Evolutionary conservation across 106 monocot species (phyloP), one percentile per base, ranked within the genome.

Genomic region (Acorus calamus): DNA sequence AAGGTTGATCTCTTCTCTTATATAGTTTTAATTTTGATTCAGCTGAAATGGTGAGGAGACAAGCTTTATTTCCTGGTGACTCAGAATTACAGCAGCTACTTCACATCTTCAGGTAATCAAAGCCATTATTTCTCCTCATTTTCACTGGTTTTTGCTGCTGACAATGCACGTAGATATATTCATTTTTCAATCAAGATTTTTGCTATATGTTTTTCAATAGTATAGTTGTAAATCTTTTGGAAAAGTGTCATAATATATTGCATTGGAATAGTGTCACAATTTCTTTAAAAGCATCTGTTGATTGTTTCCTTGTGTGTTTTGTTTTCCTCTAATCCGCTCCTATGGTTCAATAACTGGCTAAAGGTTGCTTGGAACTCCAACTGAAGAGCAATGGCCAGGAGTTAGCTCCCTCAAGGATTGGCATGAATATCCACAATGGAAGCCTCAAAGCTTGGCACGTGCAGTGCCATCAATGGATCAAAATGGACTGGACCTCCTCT

Each of bases 21-120:
- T 28, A 28, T 28, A 28, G 28, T 28, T 28, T 28, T 28, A 28
- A 28, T 57, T 2, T 44, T 59, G 2, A 66, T 66, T 57, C 83
- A 98, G 98, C 98, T 78, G 98, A 99, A 77, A 99, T 99, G 98
- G 88, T 78, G 50, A 80, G 98, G 71, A 83, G 92, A 56, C 98
- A 99, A 76, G 83, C 92, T 55, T 67, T 99, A 44, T 99, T 99
- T 62, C 75, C 86, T 67, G 98, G 98, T 14, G 98, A 99, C 62
- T 99, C 98, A 4, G 98, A 99, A 60, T 75, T 99, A 67, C 98
- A 99, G 73, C 98, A 99, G 62, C 77, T 99, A 61, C 98, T 99
- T 66, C 88, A 99, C 71, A 99, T 99, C 66, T 99, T 99, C 79
- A 88, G 91, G 96, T 92, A 66, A 2, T 46, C 6, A 7, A 57